Evolutionary conservation across 768 basidiomycete species (phyloP).

Genomic region (Serpula lacrymans): DNA sequence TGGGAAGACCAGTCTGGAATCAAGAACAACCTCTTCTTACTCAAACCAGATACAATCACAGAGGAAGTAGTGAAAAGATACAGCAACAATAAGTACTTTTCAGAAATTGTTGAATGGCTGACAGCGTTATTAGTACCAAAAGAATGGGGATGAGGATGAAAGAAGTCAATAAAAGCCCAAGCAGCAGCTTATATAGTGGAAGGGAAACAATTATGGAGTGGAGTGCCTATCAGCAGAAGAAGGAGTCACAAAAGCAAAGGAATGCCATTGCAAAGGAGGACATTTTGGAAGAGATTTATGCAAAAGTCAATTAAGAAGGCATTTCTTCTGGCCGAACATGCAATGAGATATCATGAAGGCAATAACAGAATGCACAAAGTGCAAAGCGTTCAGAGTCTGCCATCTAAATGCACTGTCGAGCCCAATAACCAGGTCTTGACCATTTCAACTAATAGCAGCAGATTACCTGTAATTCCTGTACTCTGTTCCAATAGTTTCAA

Average conservation of each 20-base stretch:
- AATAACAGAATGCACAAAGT: conserved; percentile 18
- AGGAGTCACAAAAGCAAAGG: neutral
- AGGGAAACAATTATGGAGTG: conserved; percentile 18
- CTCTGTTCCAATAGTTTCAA: no score
- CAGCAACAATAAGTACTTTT: no score
- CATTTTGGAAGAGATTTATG: conserved; percentile 8
- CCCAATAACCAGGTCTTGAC: conserved; percentile 33
- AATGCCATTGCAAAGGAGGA: conserved; percentile 3
- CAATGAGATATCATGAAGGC: conserved; percentile 10
- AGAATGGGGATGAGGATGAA: no score
- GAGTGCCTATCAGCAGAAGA: conserved; percentile 9
- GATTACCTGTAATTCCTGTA: conserved; percentile 36
- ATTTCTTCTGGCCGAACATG: neutral
- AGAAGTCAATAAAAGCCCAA: conserved; percentile 12
- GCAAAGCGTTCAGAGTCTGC: conserved; percentile 17
- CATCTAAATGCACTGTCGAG: conserved; percentile 27
- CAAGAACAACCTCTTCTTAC: conserved; percentile 15
- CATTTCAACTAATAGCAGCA: conserved; percentile 25
- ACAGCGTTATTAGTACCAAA: conserved; percentile 5
- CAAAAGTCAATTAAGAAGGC: conserved; percentile 1
- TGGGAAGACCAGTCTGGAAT: conserved; percentile 18
- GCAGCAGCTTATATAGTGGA: conserved; percentile 17
- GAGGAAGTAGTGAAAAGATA: no score
- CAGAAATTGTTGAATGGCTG: conserved; percentile 7
- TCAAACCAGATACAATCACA: no score